A percentile compares a stretch with the other conserved stretches of the same genome.
Evolutionary conservation across 371 early-diverging fungal species (phyloP).

Genomic region (Apophysomyces variabilis): DNA sequence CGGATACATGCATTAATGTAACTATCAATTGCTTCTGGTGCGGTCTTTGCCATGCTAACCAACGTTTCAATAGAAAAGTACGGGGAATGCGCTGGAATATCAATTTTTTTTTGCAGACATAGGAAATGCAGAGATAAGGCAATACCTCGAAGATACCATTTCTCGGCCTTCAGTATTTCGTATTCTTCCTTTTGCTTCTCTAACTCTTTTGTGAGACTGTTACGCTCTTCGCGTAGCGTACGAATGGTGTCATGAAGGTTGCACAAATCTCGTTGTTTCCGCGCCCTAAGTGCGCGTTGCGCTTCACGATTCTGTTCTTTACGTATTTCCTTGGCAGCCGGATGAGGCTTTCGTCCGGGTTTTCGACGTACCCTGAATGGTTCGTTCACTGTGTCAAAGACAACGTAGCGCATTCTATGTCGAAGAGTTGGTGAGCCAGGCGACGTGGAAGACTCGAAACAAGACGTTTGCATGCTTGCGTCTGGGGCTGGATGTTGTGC

Average conservation of each 20-base stretch:
- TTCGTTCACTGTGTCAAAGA: not conserved
- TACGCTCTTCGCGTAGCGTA: slow-evolving; percentile 62
- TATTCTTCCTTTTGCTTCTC: slow-evolving; percentile 56
- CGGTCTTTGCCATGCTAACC: slow-evolving; percentile 22
- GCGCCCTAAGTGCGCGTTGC: slow-evolving; percentile 82
- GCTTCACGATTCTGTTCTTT: slow-evolving; percentile 86
- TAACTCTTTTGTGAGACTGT: slow-evolving; percentile 52
- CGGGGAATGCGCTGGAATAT: slow-evolving; percentile 29
- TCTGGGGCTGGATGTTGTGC: too few species aligned
- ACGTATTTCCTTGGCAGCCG: slow-evolving; percentile 70
- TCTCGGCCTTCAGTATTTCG: slow-evolving; percentile 64
- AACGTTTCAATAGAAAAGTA: slow-evolving; percentile 27
- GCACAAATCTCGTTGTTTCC: slow-evolving; percentile 74
- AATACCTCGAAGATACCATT: slow-evolving; percentile 62
- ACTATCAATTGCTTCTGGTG: slow-evolving; percentile 29
- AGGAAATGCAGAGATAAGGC: slow-evolving; percentile 46
- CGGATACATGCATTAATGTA: slow-evolving; percentile 29
- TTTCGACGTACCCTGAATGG: slow-evolving; percentile 60
- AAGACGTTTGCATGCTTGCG: too few species aligned
- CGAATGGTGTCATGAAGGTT: slow-evolving; percentile 70
- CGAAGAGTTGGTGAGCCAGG: too few species aligned
- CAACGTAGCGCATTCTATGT: too few species aligned
- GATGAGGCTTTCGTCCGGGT: slow-evolving; percentile 85
- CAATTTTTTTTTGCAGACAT: slow-evolving; percentile 31
- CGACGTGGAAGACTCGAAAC: too few species aligned